Conservation (phyloP, 352 stramenopile genomes). For the Elongisporangium anandrum region DNA sequence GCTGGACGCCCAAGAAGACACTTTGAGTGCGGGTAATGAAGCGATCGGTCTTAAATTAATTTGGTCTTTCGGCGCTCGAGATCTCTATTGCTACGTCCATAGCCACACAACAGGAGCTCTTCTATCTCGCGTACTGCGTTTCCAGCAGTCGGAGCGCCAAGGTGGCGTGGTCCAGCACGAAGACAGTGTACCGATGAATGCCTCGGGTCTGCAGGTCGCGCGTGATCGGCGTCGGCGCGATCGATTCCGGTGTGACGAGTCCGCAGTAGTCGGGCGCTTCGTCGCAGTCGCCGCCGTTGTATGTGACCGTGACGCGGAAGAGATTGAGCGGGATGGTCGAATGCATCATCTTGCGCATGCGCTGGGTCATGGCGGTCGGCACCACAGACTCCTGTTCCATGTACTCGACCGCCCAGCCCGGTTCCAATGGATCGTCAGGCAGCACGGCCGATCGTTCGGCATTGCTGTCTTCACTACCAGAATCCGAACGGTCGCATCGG, state of each 20-base stretch:
- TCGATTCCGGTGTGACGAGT: conserved; percentile 65
- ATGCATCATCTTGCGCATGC: conserved; percentile 82
- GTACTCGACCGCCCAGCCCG: conserved; percentile 77
- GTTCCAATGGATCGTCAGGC: conserved; percentile 23
- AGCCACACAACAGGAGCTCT: background rate
- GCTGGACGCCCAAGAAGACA: conserved; percentile 19
- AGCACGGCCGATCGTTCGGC: background rate
- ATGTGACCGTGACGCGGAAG: conserved; percentile 62
- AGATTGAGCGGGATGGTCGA: conserved; percentile 68
- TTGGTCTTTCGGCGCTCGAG: conserved; percentile 1
- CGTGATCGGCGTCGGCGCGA: conserved; percentile 77
- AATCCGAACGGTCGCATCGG: background rate
- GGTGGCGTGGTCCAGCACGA: conserved; percentile 71
- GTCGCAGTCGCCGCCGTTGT: conserved; percentile 18
- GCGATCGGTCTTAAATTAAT: conserved; percentile 1
- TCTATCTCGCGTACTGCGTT: background rate
- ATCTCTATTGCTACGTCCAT: background rate
- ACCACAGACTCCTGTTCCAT: conserved; percentile 67
- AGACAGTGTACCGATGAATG: conserved; percentile 73
- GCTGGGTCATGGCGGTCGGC: conserved; percentile 51
- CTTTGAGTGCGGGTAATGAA: background rate
- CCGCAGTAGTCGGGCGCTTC: conserved; percentile 27
- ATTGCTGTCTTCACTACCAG: background rate
- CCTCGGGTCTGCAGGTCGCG: conserved; percentile 64
- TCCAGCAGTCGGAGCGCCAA: conserved; percentile 51